Base-by-base conservation (phyloP, 192 early-diverging fungal species). In the Endogone sp. region DNA sequence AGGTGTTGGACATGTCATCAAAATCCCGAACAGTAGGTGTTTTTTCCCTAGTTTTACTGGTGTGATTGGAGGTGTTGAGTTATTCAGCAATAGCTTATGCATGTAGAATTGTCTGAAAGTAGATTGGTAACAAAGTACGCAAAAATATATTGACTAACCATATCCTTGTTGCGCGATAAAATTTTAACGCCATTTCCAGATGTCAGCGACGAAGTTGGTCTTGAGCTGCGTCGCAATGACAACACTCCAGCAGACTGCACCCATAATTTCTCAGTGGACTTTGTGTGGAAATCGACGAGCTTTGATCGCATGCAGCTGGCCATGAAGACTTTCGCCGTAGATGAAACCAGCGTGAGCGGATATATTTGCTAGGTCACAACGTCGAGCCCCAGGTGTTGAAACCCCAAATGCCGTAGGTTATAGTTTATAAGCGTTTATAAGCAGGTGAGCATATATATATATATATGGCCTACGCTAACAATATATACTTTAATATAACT, bases 261-360 rank as follows among this genome's bases (percentile, higher is more conserved):
- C 23, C 92, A 92, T 76, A 93, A 95, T 72, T 98, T 97, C 71
- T 89, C 91, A 11, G 92, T 98, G 21, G 96, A 98, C 65, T 98
- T 97, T 87, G 94, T 99, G 25, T 99, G 96, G 96, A 98, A 98
- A 80, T 91, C 95, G 4, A 95, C 92, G 4, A 93, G 94, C 21
- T 99, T 96, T 80, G 96, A 99, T 71, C 88, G 92, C 49, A 98
- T 98, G 96, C 96, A 98, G 76, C 86, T 62, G 94, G 96, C 98
- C 0, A 90, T 99, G 91, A 94, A 94, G 71, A 93, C 88, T 3
- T 99, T 99, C 89, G 96, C 98, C 4, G 90, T 95, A 13, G 94
- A 97, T 78, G 94, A 98, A 71, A 91, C 88, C 0, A 92, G 91
- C 4, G 93, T 98, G 27, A 95, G 93, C 79, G 92, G 92, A 27